Conservation (phyloP, 352 stramenopile species). For the Pythium angustatum region DNA sequence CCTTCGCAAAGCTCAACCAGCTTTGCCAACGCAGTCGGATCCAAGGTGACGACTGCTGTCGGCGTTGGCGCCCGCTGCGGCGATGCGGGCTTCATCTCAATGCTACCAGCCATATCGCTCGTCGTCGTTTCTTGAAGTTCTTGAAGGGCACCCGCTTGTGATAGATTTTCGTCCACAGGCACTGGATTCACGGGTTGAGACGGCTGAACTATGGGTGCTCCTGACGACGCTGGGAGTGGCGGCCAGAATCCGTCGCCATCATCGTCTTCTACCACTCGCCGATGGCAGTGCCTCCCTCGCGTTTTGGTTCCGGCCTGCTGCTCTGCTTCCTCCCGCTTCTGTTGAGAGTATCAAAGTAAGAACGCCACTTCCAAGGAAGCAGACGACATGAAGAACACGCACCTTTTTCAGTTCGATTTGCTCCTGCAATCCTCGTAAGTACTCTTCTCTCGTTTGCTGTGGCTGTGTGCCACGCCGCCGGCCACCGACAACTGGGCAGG, state of each 20-base stretch:
- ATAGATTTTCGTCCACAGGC: no score
- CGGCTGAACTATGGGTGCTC: not conserved
- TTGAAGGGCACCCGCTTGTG: not conserved
- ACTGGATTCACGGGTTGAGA: not conserved
- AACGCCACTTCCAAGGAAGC: no score
- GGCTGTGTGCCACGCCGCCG: conserved; percentile 12
- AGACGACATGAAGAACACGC: not conserved
- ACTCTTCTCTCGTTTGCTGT: conserved; percentile 39
- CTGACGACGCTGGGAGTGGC: not conserved
- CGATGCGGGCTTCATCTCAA: not conserved
- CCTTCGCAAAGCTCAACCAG: conserved; percentile 60
- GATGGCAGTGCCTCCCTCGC: not conserved
- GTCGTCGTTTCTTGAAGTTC: not conserved
- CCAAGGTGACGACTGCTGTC: conserved; percentile 2
- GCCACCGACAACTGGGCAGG: not conserved
- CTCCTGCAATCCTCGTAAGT: conserved; percentile 40
- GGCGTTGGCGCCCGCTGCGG: not conserved
- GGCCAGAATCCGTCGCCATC: conserved; percentile 16
- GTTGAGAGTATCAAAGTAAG: no score
- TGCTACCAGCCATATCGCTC: not conserved
- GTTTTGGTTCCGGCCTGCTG: not conserved
- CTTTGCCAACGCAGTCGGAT: conserved; percentile 39
- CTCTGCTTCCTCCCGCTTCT: conserved; percentile 13
- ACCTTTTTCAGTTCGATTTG: conserved; percentile 62
- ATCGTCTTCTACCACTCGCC: conserved; percentile 6